phyloP scores from a whole-genome alignment of 768 basidiomycete species.

The Hypholoma fasciculare region DNA sequence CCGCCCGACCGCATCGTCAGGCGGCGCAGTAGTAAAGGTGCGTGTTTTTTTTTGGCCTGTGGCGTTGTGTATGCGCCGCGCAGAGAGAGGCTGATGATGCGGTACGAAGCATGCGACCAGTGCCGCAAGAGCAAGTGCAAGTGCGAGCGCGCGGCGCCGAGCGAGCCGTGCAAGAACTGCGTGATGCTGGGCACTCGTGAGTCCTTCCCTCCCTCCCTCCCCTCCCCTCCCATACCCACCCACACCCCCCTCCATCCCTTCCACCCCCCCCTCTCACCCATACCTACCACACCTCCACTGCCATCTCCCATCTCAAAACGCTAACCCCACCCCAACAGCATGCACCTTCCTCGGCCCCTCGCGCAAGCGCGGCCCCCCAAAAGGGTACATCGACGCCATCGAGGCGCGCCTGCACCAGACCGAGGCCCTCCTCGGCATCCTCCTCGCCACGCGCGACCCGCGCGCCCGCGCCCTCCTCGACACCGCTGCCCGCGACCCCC shows the following conservation, averaged over 20 bases:
- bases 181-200: slow-evolving; percentile 70
- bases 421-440: slow-evolving; percentile 83
- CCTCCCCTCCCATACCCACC: neutral
- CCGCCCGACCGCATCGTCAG: slow-evolving; percentile 56
- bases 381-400: slow-evolving; percentile 94
- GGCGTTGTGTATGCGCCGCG: too few relatives aligned
- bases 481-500: slow-evolving; percentile 53
- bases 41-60: slow-evolving; percentile 11
- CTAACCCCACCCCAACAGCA: slow-evolving; percentile 34
- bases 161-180: slow-evolving; percentile 76
- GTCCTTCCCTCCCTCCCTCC: slow-evolving; percentile 22
- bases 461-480: slow-evolving; percentile 42
- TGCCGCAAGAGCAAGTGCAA: slow-evolving; percentile 91
- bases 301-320: too few relatives aligned
- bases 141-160: slow-evolving; percentile 67
- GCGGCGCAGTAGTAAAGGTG: slow-evolving; percentile 78
- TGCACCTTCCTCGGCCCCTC: slow-evolving; percentile 82
- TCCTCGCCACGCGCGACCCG: slow-evolving; percentile 54
- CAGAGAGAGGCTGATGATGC: neutral
- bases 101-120: slow-evolving; percentile 73
- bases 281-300: too few relatives aligned
- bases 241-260: neutral
- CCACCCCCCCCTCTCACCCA: too few relatives aligned
- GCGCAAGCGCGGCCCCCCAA: slow-evolving; percentile 84
- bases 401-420: slow-evolving; percentile 90